Conservation (phyloP, 495 filamentous ascomycete species). For the Penicillium soppii region DNA sequence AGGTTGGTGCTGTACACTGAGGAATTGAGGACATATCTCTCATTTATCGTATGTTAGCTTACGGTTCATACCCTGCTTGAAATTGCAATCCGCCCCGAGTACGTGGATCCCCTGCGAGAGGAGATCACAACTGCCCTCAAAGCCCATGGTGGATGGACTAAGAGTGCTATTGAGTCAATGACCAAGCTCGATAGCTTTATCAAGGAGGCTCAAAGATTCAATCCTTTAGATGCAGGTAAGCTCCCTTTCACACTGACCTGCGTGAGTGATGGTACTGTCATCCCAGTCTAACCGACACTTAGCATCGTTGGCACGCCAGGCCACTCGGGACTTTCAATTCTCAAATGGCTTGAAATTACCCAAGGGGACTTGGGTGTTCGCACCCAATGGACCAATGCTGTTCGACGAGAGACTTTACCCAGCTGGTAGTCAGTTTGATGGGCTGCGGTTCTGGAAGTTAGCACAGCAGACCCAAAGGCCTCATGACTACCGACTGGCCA, state of each 20-base stretch:
- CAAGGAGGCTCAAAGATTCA: constrained; percentile 43
- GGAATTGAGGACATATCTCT: not conserved
- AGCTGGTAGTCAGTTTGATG: constrained; percentile 2
- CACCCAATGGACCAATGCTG: constrained; percentile 3
- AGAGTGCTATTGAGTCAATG: not conserved
- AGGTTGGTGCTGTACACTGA: not conserved
- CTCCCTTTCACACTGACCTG: not conserved
- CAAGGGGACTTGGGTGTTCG: not conserved
- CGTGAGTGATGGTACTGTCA: not conserved
- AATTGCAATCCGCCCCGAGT: constrained; percentile 7
- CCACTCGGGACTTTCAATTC: not conserved
- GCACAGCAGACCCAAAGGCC: not conserved
- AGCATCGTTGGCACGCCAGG: not conserved
- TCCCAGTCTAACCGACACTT: not conserved
- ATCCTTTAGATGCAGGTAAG: constrained; percentile 17
- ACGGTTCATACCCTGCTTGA: constrained; percentile 7
- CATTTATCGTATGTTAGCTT: not conserved
- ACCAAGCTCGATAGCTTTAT: constrained; percentile 42
- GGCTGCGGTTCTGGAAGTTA: not conserved
- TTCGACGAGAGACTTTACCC: constrained; percentile 1
- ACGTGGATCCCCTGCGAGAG: constrained; percentile 5
- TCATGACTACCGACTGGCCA: not conserved
- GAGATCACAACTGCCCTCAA: not conserved
- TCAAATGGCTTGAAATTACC: not conserved
- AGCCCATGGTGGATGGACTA: not conserved